These are phyloP conservation scores for Lanmaoa pseudosensibilis DNA, from an alignment of 768 basidiomycete species.

Conservation along the genomic window DNA sequence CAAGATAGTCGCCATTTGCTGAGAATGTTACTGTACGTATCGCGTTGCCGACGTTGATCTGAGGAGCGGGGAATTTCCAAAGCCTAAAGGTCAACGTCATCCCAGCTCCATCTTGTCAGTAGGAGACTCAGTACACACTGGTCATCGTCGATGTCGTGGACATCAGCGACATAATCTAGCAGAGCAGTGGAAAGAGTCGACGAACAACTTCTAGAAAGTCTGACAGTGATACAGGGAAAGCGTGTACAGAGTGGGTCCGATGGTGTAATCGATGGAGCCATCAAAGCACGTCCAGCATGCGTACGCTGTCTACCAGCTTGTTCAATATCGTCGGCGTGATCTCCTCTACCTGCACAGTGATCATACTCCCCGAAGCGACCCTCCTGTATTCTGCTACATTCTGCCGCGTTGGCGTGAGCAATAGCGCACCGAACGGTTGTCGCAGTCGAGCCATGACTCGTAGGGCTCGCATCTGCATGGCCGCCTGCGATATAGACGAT, in stretches of 20 bases:
- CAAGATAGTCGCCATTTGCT: not conserved
- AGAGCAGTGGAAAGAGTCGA: not conserved
- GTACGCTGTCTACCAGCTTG: not conserved
- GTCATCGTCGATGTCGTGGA: not conserved
- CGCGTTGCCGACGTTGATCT: not conserved
- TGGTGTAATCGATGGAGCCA: too few species aligned
- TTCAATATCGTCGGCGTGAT: not conserved
- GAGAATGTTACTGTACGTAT: not conserved
- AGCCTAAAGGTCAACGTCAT: not conserved
- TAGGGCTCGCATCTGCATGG: too few species aligned
- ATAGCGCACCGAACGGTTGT: too few species aligned
- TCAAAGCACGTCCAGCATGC: not conserved
- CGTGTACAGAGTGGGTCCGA: too few species aligned
- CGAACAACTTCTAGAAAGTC: too few species aligned
- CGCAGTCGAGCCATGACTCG: too few species aligned
- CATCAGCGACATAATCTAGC: too few species aligned
- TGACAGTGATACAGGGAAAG: too few species aligned
- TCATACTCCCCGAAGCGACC: not conserved
- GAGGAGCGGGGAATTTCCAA: not conserved
- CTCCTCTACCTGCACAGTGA: not conserved
- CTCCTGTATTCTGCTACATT: not conserved
- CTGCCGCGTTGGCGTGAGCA: too few species aligned
- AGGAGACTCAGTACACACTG: not conserved
- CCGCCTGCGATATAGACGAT: too few species aligned
- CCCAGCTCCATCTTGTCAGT: too few species aligned